Base-by-base conservation (phyloP, 495 filamentous ascomycete genomes). In the Pseudevernia furfuracea region DNA sequence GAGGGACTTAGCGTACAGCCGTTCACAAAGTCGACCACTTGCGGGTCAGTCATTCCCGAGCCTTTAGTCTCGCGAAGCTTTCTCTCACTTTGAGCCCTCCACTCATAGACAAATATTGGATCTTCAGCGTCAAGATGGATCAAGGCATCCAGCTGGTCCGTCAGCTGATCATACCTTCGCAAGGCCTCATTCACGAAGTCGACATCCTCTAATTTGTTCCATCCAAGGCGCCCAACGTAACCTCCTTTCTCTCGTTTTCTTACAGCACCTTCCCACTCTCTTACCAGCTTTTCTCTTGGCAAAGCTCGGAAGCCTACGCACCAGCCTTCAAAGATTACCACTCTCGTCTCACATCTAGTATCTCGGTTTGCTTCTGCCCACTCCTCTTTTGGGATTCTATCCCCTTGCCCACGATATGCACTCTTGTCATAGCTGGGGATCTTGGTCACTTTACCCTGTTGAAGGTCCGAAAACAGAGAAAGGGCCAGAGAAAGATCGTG, bases 251-350 rank as follows among this genome's bases (percentile, higher is more conserved):
- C 72, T 77, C 75, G 64, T 75, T 83, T 55, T 66, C 74, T 59
- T 48, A 78, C 81, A 5, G 85, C 81, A 30, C 67, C 70, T 57
- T 81, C 74, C 85, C 87, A 91, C 53, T 79, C 81, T 60, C 66
- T 69, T 62, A 80, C 77, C 38, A 93, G 65, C n/a, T 77, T 77
- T 2, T 73, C 60, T 17, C 84, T 78, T 61, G 76, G 70, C 59
- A 92, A 79, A 6, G 86, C 69, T 21, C 87, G 83, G 76, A 97
- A 97, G 2, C 92, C 93, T 39, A 96, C 87, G 74, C 89, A 81
- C 93, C 93, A 97, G 21, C 93, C 93, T 71, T 97, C 93, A 62
- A 97, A 86, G 53, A 97, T 83, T 2, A 97, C 79, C 23, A 80
- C 71, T 63, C 85, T 78, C 34, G 89, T 75, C 44, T 74, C 77